Evolutionary conservation across 805 yeast species (phyloP), one percentile per base, ranked within the genome.

Genomic region (Cyberlindnera xishuangbannaensis): DNA sequence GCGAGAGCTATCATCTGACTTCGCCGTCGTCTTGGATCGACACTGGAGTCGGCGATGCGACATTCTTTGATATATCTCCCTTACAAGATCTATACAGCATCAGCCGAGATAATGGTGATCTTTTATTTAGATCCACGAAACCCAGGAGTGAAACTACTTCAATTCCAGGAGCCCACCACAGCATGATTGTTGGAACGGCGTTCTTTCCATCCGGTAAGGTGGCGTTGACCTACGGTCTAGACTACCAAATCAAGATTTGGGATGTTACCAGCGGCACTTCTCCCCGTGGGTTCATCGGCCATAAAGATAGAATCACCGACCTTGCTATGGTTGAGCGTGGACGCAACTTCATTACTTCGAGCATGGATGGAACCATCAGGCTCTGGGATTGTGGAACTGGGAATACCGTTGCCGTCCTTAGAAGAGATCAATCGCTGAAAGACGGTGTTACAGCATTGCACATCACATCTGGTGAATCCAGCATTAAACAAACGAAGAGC

Each of bases 361-460:
- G 75, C 6, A 32, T 41, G 5, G 83, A 76, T 51, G 84, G 84
- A 1, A 48, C 71, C 0, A 61, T 79, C 1, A 64, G 59, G 27
- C 48, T 84, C 23, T 83, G 87, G 88, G 90, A 82, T 45, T 73
- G 85, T 51, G 78, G 83, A 0, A 48, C 68, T 1, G 85, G 79
- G 1, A 33, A 47, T 14, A 46, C 56, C 7, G 49, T 80, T 5
- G 57, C 66, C 45, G 55, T 61, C 23, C 64, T 73, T 32, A 40
- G 46, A 7, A 59, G 72, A 24, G 50, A 47, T 8, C 59, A 55
- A 22, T 55, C 59, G 14, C 28, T 55, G 2, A 35, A 39, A 4
- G 73, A 69, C 44, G 63, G 62, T 0, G 52, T 65, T 2, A 57
- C 61, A 8, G 41, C 49, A 2, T 31, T 65, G 13, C 25, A 40